phyloP scores from a whole-genome alignment of 441 rosid genomes.

The Metrosideros polymorpha region DNA sequence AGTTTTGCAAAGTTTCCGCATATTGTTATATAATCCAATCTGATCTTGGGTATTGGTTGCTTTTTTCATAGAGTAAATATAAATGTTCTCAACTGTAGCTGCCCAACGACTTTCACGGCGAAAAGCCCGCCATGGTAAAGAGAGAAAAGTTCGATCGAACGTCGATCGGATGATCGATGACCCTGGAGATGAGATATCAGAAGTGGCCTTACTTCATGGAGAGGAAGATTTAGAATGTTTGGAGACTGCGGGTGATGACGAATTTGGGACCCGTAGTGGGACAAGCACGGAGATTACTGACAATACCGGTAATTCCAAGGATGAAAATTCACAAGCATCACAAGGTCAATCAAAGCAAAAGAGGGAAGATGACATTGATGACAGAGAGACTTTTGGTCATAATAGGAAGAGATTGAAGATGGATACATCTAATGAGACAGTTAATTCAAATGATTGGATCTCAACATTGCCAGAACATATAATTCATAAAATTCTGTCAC shows the following conservation, averaged over 20 bases:
- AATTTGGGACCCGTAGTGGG: not conserved
- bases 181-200: not conserved
- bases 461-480: conserved; percentile 22
- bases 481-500: conserved; percentile 17
- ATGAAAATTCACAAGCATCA: not conserved
- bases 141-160: not conserved
- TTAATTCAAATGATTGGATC: conserved; percentile 9
- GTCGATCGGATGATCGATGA: not conserved
- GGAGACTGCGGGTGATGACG: not conserved
- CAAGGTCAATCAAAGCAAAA: conserved; percentile 4
- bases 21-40: not conserved
- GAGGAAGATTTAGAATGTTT: not conserved
- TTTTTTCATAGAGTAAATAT: not conserved
- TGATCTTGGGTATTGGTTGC: not conserved
- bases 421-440: not conserved
- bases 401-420: conserved; percentile 5
- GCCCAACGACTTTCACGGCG: not conserved
- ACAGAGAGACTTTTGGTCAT: not conserved
- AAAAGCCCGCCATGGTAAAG: not conserved
- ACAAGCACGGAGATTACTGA: not conserved
- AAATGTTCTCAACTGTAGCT: not conserved
- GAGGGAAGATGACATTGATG: not conserved
- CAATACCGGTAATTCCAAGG: not conserved
- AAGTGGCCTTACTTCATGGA: not conserved
- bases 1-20: not conserved